Evolutionary conservation across 1,139 yeast species (phyloP).

Genomic region (Taiozyma sp.): DNA sequence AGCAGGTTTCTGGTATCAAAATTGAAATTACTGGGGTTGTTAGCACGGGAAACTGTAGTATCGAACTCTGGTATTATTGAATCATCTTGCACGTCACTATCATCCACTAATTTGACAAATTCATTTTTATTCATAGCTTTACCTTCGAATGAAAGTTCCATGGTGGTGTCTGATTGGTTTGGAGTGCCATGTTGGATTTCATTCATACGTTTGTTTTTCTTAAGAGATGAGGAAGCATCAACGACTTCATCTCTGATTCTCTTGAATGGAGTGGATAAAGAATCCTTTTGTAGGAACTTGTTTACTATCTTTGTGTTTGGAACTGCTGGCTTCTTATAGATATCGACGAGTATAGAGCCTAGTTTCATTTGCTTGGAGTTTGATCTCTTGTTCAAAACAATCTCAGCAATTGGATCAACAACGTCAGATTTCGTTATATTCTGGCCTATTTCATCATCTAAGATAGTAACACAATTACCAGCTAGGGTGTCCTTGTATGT

Average conservation of each 20-base stretch:
- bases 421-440: neutral
- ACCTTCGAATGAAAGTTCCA: constrained; percentile 38
- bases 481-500: constrained; percentile 8
- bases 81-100: constrained; percentile 10
- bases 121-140: constrained; percentile 38
- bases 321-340: neutral
- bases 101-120: constrained; percentile 25
- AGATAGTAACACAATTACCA: neutral
- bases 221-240: constrained; percentile 20
- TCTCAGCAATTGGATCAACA: constrained; percentile 3
- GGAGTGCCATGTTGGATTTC: constrained; percentile 11
- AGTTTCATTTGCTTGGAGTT: constrained; percentile 1
- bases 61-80: neutral
- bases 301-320: constrained; percentile 10
- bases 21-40: neutral
- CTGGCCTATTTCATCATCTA: constrained; percentile 1
- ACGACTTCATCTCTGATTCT: constrained; percentile 24
- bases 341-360: constrained; percentile 6
- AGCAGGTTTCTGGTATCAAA: constrained; percentile 21
- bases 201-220: constrained; percentile 21
- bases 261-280: constrained; percentile 16
- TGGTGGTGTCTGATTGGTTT: constrained; percentile 15
- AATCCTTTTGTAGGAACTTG: constrained; percentile 16
- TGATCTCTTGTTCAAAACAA: constrained; percentile 2
- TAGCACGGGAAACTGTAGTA: neutral